Conservation (phyloP, 768 basidiomycete species). For the Tephrocybe sp. region DNA sequence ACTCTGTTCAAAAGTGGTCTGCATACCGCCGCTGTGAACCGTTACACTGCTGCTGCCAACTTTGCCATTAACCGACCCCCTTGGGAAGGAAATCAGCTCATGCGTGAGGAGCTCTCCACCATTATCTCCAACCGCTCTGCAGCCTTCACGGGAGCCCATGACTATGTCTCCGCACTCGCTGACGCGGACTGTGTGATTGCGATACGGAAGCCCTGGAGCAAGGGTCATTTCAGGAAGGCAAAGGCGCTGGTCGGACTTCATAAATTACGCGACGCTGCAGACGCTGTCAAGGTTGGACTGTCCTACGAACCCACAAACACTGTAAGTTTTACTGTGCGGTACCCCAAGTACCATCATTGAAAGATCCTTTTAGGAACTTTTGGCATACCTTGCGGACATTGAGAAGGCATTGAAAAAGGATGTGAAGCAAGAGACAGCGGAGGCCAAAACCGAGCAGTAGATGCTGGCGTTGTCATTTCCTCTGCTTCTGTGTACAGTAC, state of each 20-base stretch:
- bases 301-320: constrained; percentile 69
- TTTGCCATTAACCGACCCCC: constrained; percentile 81
- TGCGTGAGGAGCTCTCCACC: constrained; percentile 90
- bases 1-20: constrained; percentile 75
- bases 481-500: constrained; percentile 5
- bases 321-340: constrained; percentile 24
- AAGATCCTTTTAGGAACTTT: constrained; percentile 15
- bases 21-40: constrained; percentile 65
- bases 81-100: constrained; percentile 82
- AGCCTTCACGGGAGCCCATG: constrained; percentile 50
- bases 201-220: constrained; percentile 87
- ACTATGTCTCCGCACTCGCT: constrained; percentile 74
- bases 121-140: constrained; percentile 92
- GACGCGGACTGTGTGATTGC: constrained; percentile 92
- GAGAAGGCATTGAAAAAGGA: constrained; percentile 18
- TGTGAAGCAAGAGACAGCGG: constrained; percentile 4
- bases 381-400: constrained; percentile 19
- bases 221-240: constrained; percentile 94
- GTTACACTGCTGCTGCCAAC: constrained; percentile 62
- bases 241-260: constrained; percentile 82
- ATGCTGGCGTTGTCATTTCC: neutral
- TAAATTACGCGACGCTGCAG: constrained; percentile 70
- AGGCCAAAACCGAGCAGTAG: constrained; percentile 12
- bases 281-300: constrained; percentile 80
- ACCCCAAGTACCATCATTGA: neutral